Percentiles rank a stretch among this genome's conserved stretches.
Conservation (phyloP, 768 basidiomycete genomes). For the Pisolithus sp. region DNA sequence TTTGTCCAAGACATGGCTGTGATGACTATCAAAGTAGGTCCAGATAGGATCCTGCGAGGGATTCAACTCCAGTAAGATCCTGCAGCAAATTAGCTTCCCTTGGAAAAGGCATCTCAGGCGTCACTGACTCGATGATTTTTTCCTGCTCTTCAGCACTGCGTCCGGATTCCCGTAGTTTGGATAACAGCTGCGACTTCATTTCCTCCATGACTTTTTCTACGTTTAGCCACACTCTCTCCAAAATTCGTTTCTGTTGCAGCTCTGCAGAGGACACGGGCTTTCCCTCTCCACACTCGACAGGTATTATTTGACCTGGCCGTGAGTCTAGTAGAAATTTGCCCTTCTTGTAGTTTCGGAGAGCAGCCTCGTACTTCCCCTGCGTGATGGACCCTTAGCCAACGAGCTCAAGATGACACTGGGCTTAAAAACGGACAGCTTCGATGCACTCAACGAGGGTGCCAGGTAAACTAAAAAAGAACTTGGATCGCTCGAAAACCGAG, state of each 20-base stretch:
- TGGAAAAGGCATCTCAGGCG: background rate
- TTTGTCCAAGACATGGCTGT: conserved; percentile 74
- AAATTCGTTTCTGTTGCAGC: conserved; percentile 83
- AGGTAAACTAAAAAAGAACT: conserved; percentile 99
- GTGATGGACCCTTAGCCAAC: background rate
- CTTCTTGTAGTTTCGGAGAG: conserved; percentile 94
- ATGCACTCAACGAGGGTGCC: conserved; percentile 83
- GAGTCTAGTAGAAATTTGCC: conserved; percentile 87
- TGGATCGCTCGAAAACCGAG: conserved; percentile 91
- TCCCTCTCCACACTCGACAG: conserved; percentile 59
- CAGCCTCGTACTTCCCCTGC: conserved; percentile 90
- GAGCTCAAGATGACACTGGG: background rate
- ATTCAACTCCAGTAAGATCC: conserved; percentile 84
- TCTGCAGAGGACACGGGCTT: conserved; percentile 42
- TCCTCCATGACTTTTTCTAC: conserved; percentile 94
- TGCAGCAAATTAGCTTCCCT: conserved; percentile 24
- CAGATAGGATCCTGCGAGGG: conserved; percentile 87
- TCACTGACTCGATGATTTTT: conserved; percentile 85
- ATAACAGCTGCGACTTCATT: conserved; percentile 72
- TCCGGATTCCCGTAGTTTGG: conserved; percentile 74
- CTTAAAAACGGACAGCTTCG: conserved; percentile 58
- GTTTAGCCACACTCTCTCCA: conserved; percentile 93
- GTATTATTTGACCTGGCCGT: conserved; percentile 79
- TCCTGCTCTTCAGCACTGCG: conserved; percentile 90
- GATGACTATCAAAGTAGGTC: conserved; percentile 93